A percentile compares a stretch with the other conserved stretches of the same genome.
These are phyloP conservation scores for Aegilops longissima DNA, from an alignment of 176 grass and related monocot genomes.

Conservation along the genomic window DNA sequence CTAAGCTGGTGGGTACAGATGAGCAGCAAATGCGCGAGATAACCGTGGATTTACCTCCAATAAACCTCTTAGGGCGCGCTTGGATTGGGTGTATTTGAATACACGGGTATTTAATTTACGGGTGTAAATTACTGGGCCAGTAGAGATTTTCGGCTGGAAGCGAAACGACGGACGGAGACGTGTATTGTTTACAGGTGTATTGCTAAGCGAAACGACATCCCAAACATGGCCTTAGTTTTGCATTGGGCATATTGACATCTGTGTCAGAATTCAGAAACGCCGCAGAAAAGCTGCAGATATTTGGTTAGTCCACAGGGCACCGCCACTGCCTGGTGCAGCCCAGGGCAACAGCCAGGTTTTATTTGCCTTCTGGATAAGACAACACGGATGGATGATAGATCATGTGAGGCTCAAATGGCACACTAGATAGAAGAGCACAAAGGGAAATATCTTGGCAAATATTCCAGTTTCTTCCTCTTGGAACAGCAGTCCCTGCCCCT, in stretches of 20 bases:
- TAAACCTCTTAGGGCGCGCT: neutral
- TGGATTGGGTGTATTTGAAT: no score
- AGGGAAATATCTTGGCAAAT: neutral
- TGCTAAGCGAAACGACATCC: no score
- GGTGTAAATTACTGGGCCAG: no score
- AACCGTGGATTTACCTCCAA: neutral
- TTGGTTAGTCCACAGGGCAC: neutral
- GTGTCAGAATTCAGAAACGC: neutral
- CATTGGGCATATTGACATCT: neutral
- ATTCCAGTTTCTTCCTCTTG: slow-evolving; percentile 11
- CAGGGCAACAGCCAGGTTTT: neutral
- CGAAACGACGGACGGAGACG: no score
- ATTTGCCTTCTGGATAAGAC: slow-evolving; percentile 29
- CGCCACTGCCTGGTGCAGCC: neutral
- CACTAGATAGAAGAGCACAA: slow-evolving; percentile 13
- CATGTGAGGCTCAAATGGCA: slow-evolving; percentile 1
- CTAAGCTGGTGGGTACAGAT: neutral
- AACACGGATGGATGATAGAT: slow-evolving; percentile 2
- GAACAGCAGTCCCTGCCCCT: neutral
- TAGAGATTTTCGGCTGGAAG: no score
- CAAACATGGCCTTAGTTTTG: neutral
- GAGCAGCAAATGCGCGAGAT: no score
- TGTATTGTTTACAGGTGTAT: no score
- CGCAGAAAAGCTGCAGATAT: neutral
- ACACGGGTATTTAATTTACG: no score